Percentiles rank a stretch among this genome's conserved stretches.
Conservation (phyloP, 2,329 filamentous ascomycete genomes). For the Myriangium duriaei region DNA sequence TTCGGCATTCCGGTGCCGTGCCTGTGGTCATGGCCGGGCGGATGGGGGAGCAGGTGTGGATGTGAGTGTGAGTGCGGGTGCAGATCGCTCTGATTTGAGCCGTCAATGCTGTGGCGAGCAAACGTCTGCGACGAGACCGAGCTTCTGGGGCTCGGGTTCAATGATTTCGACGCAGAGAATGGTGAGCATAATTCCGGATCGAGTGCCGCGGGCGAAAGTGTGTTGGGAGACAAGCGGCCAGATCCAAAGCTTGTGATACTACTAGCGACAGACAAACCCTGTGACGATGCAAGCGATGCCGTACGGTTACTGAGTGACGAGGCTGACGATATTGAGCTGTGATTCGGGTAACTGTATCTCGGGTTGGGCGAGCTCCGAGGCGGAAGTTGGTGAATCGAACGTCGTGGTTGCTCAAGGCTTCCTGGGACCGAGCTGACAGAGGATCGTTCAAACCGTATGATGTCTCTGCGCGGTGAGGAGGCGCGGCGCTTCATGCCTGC, state of each 20-base stretch:
- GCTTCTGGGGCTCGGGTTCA: conserved; percentile 31
- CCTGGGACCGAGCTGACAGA: conserved; percentile 31
- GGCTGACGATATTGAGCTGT: conserved; percentile 52
- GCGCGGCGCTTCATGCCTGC: conserved; percentile 52
- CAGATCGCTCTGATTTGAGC: conserved; percentile 29
- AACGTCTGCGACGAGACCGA: conserved; percentile 30
- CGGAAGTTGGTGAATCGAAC: conserved; percentile 44
- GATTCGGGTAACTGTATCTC: conserved; percentile 39
- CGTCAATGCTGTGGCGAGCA: conserved; percentile 26
- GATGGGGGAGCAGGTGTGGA: no score
- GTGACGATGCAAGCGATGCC: conserved; percentile 50
- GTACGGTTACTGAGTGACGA: conserved; percentile 50
- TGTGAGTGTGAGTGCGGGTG: conserved; percentile 32
- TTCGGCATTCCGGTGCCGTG: conserved; percentile 31
- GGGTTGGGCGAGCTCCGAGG: conserved; percentile 42
- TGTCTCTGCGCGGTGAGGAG: conserved; percentile 49
- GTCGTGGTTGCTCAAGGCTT: conserved; percentile 38
- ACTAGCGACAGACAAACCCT: conserved; percentile 45
- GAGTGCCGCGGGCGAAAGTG: conserved; percentile 42
- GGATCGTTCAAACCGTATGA: conserved; percentile 33
- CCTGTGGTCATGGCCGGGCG: conserved; percentile 35
- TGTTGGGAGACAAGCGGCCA: conserved; percentile 48
- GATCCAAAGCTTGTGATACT: conserved; percentile 54
- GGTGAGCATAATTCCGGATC: conserved; percentile 44
- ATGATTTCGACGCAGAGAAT: conserved; percentile 37